Evolutionary conservation across 1,284 basidiomycete species (phyloP), one percentile per base, ranked within the genome.

Genomic region (Apiotrichum gamsii): DNA sequence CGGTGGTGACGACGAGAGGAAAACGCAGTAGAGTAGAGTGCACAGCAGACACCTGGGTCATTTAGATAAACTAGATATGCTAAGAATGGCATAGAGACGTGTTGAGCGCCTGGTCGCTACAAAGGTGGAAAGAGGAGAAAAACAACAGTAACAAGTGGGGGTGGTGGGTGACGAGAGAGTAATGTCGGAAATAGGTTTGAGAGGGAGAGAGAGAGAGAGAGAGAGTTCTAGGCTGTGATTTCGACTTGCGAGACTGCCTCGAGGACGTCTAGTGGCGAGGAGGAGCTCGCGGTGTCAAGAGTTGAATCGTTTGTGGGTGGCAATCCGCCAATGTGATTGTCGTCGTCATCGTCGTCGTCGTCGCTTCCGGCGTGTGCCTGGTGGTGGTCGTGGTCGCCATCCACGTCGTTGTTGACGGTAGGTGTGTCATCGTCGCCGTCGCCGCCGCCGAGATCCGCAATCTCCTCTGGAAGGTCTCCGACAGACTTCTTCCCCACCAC

Each of bases 21-120:
- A 55, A 36, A 20, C 18, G 29, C 34, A 46, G 23, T 48, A 40
- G 40, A 32, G 25, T 18, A 41, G 20, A 49, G 10, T n/a, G n/a
- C n/a, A n/a, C n/a, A n/a, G n/a, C n/a, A 32, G 2, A 20, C 33
- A 8, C 23, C 15, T 18, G 32, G 16, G 15, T 5, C 32, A 14
- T 34, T 18, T 36, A 19, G 34, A 23, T 23, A 36, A 18, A 39
- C 25, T 39, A 32, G 29, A 40, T 14, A 40, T 37, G 36, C 15
- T 2, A 24, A 31, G 24, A n/a, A n/a, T n/a, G 42, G 45, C 45
- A 52, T 48, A 30, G 13, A 25, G 42, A 20, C 28, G 24, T 31
- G 18, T 18, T 19, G 25, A 30, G 14, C 13, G 25, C 37, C 15
- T 18, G 24, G 29, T 18, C 34, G 35, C 43, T 43, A 43, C 43